Percentiles rank a stretch among this genome's conserved stretches.
These are phyloP conservation scores for Phaffomyces opuntiae DNA, from an alignment of 805 yeast genomes.

Conservation along the genomic window DNA sequence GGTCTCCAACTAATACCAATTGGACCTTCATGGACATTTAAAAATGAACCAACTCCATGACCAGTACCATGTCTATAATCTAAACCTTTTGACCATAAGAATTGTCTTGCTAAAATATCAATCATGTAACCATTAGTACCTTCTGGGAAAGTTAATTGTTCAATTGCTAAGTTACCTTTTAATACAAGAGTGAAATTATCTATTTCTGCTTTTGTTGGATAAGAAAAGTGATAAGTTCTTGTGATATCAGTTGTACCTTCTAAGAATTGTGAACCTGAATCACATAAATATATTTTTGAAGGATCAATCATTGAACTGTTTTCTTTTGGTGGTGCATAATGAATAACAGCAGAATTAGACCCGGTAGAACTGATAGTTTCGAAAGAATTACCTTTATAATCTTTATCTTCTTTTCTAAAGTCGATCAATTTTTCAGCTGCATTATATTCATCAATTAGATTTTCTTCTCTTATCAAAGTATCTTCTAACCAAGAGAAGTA, in stretches of 20 bases:
- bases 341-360: slow-evolving; percentile 67
- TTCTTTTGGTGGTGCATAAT: slow-evolving; percentile 62
- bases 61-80: slow-evolving; percentile 95
- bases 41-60: slow-evolving; percentile 91
- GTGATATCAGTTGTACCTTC: slow-evolving; percentile 98
- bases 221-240: slow-evolving; percentile 66
- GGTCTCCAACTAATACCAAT: slow-evolving; percentile 63
- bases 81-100: slow-evolving; percentile 72
- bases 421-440: slow-evolving; percentile 55
- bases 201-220: slow-evolving; percentile 50
- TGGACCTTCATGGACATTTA: slow-evolving; percentile 94
- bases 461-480: slow-evolving; percentile 34
- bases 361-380: slow-evolving; percentile 76
- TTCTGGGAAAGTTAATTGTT: slow-evolving; percentile 70
- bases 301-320: slow-evolving; percentile 57
- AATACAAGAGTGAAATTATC: slow-evolving; percentile 77
- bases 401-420: slow-evolving; percentile 45
- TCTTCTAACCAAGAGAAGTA: slow-evolving; percentile 81
- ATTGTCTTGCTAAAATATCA: slow-evolving; percentile 79
- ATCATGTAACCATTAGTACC: slow-evolving; percentile 69
- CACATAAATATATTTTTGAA: slow-evolving; percentile 64
- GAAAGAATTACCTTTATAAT: slow-evolving; percentile 64
- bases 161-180: slow-evolving; percentile 87
- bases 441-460: slow-evolving; percentile 52
- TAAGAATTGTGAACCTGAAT: slow-evolving; percentile 85